Conservation (phyloP, 2,329 filamentous ascomycete genomes). For the Talaromyces marneffei region DNA sequence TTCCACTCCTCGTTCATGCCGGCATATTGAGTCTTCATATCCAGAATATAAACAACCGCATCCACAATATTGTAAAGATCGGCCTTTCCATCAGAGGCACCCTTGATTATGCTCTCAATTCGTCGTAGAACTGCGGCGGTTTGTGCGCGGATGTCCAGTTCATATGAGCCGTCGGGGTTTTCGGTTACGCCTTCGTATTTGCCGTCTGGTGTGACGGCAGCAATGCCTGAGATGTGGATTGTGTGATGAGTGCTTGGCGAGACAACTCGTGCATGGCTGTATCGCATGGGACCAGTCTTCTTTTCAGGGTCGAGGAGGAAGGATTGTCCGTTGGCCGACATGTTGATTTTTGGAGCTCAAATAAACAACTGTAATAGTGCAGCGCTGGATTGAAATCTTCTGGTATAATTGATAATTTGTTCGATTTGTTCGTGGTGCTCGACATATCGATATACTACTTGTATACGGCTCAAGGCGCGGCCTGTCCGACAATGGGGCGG, state of each 20-base stretch:
- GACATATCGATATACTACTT: background rate
- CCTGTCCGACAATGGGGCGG: background rate
- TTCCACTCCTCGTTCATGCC: constrained; percentile 47
- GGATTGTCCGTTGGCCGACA: constrained; percentile 31
- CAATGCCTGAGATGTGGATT: constrained; percentile 39
- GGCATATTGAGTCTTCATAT: constrained; percentile 40
- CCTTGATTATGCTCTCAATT: constrained; percentile 36
- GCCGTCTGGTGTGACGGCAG: constrained; percentile 31
- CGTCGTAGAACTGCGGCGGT: constrained; percentile 36
- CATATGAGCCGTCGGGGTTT: constrained; percentile 32
- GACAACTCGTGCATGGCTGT: constrained; percentile 34
- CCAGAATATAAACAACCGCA: constrained; percentile 37
- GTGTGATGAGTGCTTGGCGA: constrained; percentile 29
- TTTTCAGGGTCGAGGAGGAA: constrained; percentile 30
- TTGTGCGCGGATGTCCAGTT: constrained; percentile 33
- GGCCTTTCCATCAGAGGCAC: constrained; percentile 32
- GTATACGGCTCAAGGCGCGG: background rate
- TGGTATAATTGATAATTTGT: background rate
- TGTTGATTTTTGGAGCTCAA: constrained; percentile 16
- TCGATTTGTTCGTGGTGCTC: background rate
- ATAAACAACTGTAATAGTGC: no score
- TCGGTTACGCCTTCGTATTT: constrained; percentile 32
- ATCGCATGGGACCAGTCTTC: constrained; percentile 24
- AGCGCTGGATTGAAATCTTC: background rate
- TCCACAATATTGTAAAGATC: constrained; percentile 37